Evolutionary conservation across 768 basidiomycete species (phyloP).

Genomic region (Amanita thiersii): DNA sequence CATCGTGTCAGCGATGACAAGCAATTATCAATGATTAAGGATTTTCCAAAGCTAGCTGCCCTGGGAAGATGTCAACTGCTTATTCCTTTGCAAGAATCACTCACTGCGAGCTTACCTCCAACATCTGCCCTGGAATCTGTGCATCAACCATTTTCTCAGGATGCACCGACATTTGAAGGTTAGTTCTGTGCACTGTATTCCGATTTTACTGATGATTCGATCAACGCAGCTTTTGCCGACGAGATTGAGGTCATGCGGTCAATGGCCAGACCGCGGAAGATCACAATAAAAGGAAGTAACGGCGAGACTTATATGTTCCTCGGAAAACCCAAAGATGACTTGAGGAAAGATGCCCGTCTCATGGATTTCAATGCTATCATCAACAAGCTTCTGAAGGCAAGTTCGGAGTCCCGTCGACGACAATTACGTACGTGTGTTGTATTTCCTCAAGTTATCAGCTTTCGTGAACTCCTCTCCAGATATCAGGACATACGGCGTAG

Average conservation of each 20-base stretch:
- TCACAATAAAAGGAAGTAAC: conserved; percentile 76
- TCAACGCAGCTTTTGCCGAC: conserved; percentile 58
- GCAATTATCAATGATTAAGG: conserved; percentile 40
- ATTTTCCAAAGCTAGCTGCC: conserved; percentile 46
- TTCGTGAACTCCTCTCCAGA: conserved; percentile 33
- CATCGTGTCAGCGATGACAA: conserved; percentile 32
- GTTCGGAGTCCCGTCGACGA: conserved; percentile 85
- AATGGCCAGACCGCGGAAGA: conserved; percentile 84
- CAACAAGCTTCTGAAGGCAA: conserved; percentile 90
- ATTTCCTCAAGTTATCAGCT: not conserved
- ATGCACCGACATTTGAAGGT: conserved; percentile 75
- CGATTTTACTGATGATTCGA: not conserved
- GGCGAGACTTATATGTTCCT: conserved; percentile 86
- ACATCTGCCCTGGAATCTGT: conserved; percentile 48
- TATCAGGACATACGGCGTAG: conserved; percentile 97
- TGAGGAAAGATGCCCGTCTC: conserved; percentile 91
- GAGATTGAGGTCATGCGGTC: conserved; percentile 90
- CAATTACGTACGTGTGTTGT: conserved; percentile 64
- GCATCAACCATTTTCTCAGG: conserved; percentile 75
- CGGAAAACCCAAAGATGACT: conserved; percentile 94
- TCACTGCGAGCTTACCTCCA: conserved; percentile 84
- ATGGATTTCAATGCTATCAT: conserved; percentile 99
- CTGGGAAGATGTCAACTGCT: conserved; percentile 65
- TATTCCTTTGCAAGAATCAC: conserved; percentile 87
- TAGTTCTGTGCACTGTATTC: conserved; percentile 12